phyloP scores from a whole-genome alignment of 441 rosid species.

The Populus hybrid region DNA sequence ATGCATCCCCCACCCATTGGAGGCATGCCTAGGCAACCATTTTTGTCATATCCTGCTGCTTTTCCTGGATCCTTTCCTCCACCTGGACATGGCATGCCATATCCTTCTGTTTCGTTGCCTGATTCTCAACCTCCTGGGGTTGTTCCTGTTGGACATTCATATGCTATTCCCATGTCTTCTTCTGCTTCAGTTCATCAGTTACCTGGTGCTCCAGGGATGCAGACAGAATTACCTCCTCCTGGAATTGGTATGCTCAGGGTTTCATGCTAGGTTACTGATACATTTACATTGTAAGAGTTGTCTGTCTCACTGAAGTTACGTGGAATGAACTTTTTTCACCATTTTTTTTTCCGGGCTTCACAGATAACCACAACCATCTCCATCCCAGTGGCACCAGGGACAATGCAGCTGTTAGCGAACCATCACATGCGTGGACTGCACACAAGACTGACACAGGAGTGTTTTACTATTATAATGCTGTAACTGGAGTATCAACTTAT shows the following conservation, averaged over 20 bases:
- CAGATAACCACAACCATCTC: slow-evolving; percentile 55
- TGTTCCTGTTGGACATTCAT: slow-evolving; percentile 41
- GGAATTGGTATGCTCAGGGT: slow-evolving; percentile 85
- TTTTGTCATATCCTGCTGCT: slow-evolving; percentile 53
- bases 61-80: slow-evolving; percentile 61
- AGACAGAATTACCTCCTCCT: slow-evolving; percentile 53
- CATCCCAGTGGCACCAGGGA: slow-evolving; percentile 36
- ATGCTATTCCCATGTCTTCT: slow-evolving; percentile 35
- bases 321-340: slow-evolving; percentile 37
- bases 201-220: slow-evolving; percentile 34
- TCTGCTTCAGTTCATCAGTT: slow-evolving; percentile 42
- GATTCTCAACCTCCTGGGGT: slow-evolving; percentile 74
- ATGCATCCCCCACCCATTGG: slow-evolving; percentile 73
- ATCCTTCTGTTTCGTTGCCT: slow-evolving; percentile 38
- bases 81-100: slow-evolving; percentile 45
- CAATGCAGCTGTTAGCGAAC: slow-evolving; percentile 38
- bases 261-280: slow-evolving; percentile 70
- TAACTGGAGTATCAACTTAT: slow-evolving; percentile 86
- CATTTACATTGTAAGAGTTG: slow-evolving; percentile 50
- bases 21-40: slow-evolving; percentile 58
- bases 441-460: slow-evolving; percentile 82
- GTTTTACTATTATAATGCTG: slow-evolving; percentile 87
- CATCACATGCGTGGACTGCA: slow-evolving; percentile 84
- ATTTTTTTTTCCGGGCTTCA: slow-evolving; percentile 27
- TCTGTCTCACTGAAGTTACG: slow-evolving; percentile 38